Conservation (phyloP, 140 eudicot species). For the Ambrosia hybrid region DNA sequence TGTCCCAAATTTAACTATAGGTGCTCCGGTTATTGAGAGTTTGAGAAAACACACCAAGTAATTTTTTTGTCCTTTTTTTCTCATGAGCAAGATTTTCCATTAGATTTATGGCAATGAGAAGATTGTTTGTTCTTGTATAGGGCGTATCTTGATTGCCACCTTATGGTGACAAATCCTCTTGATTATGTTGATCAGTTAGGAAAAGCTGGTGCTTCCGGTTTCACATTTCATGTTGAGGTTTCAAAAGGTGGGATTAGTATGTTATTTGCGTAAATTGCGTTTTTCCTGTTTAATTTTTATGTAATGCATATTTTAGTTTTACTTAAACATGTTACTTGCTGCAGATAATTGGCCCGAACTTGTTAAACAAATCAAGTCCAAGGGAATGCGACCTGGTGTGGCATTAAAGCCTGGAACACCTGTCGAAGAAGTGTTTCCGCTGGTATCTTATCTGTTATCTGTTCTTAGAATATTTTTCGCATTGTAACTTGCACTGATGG, state of each 20-base stretch:
- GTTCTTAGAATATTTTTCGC: background rate
- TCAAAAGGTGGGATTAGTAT: conserved; percentile 59
- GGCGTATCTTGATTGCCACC: conserved; percentile 95
- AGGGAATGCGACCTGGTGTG: conserved; percentile 94
- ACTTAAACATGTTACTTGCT: conserved; percentile 6
- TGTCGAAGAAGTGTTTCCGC: conserved; percentile 82
- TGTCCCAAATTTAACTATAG: conserved; percentile 95
- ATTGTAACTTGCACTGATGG: background rate
- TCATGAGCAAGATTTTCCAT: background rate
- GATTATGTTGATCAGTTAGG: conserved; percentile 86
- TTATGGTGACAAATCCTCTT: conserved; percentile 96
- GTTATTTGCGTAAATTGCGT: background rate
- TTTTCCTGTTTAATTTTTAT: background rate
- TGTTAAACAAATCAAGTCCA: conserved; percentile 64
- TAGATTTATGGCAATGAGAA: conserved; percentile 2
- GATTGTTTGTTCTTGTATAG: conserved; percentile 33
- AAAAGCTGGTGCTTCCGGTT: conserved; percentile 99
- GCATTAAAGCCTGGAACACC: conserved; percentile 94
- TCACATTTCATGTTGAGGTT: conserved; percentile 93
- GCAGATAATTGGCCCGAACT: conserved; percentile 93
- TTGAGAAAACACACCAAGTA: conserved; percentile 94
- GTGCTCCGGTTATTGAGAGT: conserved; percentile 94
- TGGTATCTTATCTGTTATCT: conserved; percentile 45
- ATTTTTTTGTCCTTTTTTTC: background rate
- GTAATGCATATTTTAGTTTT: background rate